Base-by-base conservation (phyloP, 345 rosid species). In the Nephelium lappaceum region DNA sequence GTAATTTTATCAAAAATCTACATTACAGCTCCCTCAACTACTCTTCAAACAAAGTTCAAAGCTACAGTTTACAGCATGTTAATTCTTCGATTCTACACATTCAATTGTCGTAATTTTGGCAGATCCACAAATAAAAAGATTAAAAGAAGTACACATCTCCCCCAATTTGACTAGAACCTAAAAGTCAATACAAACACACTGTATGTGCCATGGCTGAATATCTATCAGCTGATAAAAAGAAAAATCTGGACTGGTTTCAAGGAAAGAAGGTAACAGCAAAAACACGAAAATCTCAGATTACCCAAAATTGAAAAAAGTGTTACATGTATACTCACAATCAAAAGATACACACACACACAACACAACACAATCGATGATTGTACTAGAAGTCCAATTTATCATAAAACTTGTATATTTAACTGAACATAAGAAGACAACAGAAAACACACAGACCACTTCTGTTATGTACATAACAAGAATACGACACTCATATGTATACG, bases 391-490 rank as follows among this genome's bases (percentile, higher is more conserved):
- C 23, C 53, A 11, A 62, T 67, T 72, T 49, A 31, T 14, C 78
- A 67, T 14, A 55, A 72, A 61, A 38, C 18, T 49, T 9, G 38
- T 58, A 77, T 61, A 78, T 75, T 55, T 39, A 53, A 51, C 57
- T 6, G n/a, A 67, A 43, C 58, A 51, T 53, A 43, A 1, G 18
- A 41, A 43, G 19, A 57, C 41, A 42, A 65, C 68, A 71, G 69
- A 82, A 47, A 69, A 61, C 2, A 76, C 72, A 69, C 15, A 21
- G 18, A 74, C 39, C 66, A 72, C 69, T 27, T 55, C 80, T 11
- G 67, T 71, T 75, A 78, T 82, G 71, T 78, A 82, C 84, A 78
- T 25, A 24, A 74, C 38, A 63, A 69, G 61, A 67, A 77, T 10
- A 43, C 64, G 14, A 45, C 12, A 65, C 67, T 38, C 63, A 18